These are phyloP conservation scores for Xanthoconium stramineum DNA, from an alignment of 768 basidiomycete genomes.

Conservation along the genomic window DNA sequence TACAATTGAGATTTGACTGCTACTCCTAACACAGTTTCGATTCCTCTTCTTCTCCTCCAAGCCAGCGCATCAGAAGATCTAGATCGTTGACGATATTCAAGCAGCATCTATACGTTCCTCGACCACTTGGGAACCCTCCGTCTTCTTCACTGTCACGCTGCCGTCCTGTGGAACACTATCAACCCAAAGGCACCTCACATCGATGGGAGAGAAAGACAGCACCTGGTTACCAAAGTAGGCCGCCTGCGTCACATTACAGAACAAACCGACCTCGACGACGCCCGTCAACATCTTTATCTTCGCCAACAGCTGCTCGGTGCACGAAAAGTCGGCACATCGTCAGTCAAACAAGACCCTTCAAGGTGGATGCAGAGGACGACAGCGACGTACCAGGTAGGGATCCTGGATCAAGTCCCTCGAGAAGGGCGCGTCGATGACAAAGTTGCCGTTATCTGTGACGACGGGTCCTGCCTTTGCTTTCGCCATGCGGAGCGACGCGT, in stretches of 20 bases:
- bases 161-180: constrained; percentile 48
- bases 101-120: constrained; percentile 17
- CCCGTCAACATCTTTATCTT: constrained; percentile 94
- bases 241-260: constrained; percentile 87
- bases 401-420: constrained; percentile 61
- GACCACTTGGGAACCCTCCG: constrained; percentile 18
- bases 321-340: too few relatives aligned
- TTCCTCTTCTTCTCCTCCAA: too few relatives aligned
- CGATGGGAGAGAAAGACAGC: constrained; percentile 7
- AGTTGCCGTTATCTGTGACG: constrained; percentile 96
- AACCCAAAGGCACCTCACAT: not conserved
- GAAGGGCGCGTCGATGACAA: constrained; percentile 96
- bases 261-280: constrained; percentile 98
- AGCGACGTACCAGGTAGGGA: constrained; percentile 49
- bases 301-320: constrained; percentile 55
- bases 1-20: too few relatives aligned
- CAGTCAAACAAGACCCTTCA: not conserved
- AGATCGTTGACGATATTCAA: not conserved
- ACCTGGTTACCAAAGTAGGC: constrained; percentile 96
- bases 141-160: constrained; percentile 60
- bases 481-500: constrained; percentile 88
- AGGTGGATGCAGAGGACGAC: not conserved
- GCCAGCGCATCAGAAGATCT: too few relatives aligned
- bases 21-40: too few relatives aligned
- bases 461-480: constrained; percentile 93